phyloP scores from a whole-genome alignment of 345 rosid species.

The Laguncularia racemosa region DNA sequence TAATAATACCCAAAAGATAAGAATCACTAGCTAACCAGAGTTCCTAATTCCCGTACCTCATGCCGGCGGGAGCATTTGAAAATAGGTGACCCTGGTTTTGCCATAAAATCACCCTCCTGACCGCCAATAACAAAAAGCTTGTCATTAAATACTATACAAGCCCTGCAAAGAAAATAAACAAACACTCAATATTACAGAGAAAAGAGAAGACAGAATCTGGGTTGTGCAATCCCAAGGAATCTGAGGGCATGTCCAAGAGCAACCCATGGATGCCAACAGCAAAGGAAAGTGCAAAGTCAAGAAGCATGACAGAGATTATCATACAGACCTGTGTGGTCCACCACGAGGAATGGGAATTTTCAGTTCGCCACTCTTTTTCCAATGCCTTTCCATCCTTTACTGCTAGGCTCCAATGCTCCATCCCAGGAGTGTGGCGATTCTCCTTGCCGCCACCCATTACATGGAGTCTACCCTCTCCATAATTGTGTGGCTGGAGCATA shows the following conservation, averaged over 20 bases:
- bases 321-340: slow-evolving; percentile 77
- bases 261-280: not conserved
- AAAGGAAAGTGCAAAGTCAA: not conserved
- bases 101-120: slow-evolving; percentile 91
- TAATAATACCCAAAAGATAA: not conserved
- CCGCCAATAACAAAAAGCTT: slow-evolving; percentile 64
- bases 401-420: slow-evolving; percentile 85
- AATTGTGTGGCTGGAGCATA: slow-evolving; percentile 88
- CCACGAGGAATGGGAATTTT: slow-evolving; percentile 80
- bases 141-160: slow-evolving; percentile 45
- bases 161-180: slow-evolving; percentile 30
- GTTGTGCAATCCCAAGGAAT: no score
- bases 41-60: slow-evolving; percentile 34
- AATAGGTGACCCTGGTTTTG: slow-evolving; percentile 77
- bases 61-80: slow-evolving; percentile 81
- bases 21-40: not conserved
- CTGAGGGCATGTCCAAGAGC: not conserved
- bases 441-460: slow-evolving; percentile 90
- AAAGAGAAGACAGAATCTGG: not conserved
- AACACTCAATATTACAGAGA: not conserved
- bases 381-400: slow-evolving; percentile 65
- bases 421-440: slow-evolving; percentile 66
- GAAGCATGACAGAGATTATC: not conserved
- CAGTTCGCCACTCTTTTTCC: slow-evolving; percentile 54
- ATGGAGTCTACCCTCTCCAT: slow-evolving; percentile 91